Conservation (phyloP, 2,329 filamentous ascomycete species). For the Mycocentrospora acerina region DNA sequence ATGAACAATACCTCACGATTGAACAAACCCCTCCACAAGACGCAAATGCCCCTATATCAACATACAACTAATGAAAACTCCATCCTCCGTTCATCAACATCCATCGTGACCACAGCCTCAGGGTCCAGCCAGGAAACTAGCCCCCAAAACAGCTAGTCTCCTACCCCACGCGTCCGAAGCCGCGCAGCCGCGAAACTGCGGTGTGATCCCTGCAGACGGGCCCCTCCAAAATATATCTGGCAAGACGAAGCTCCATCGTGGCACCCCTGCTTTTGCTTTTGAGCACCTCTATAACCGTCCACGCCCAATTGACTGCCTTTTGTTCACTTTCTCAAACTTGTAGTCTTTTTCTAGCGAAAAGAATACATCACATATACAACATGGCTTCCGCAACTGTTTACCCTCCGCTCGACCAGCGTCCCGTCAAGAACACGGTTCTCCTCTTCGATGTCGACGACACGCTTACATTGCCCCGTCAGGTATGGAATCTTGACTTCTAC, state of each 20-base stretch:
- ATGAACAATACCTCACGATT: too few species aligned
- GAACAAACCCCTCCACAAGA: too few species aligned
- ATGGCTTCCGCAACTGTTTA: constrained; percentile 54
- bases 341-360: not conserved
- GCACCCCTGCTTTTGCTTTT: constrained; percentile 10
- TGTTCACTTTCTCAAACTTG: not conserved
- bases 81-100: too few species aligned
- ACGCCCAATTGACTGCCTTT: not conserved
- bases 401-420: constrained; percentile 78
- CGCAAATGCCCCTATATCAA: too few species aligned
- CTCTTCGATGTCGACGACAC: constrained; percentile 98
- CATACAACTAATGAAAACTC: too few species aligned
- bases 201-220: constrained; percentile 15
- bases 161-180: constrained; percentile 20
- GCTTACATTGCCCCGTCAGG: constrained; percentile 77
- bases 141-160: constrained; percentile 6
- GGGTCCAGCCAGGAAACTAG: too few species aligned
- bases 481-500: constrained; percentile 39
- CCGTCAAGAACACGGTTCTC: constrained; percentile 87
- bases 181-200: constrained; percentile 18
- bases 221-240: constrained; percentile 20
- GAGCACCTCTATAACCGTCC: not conserved
- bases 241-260: constrained; percentile 8
- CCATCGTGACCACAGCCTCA: too few species aligned
- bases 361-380: constrained; percentile 6